phyloP scores from a whole-genome alignment of 805 yeast genomes.

The Candida pseudofarinosa region DNA sequence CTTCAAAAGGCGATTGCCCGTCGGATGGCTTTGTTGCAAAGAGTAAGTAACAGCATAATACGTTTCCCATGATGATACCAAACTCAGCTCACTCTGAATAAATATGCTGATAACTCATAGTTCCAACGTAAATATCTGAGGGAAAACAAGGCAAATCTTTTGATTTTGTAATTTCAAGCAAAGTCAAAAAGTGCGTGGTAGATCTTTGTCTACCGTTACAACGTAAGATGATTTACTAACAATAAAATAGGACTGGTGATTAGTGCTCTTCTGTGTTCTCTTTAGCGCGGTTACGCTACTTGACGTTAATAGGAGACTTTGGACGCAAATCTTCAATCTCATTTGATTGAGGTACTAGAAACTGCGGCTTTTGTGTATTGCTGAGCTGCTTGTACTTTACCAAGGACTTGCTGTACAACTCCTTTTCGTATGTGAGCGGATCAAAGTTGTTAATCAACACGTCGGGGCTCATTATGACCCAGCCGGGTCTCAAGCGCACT shows the following conservation, averaged over 20 bases:
- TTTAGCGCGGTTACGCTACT: too few species aligned
- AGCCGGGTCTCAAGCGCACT: slow-evolving; percentile 71
- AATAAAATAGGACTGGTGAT: background rate
- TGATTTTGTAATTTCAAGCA: too few species aligned
- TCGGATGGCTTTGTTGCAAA: too few species aligned
- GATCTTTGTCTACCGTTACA: too few species aligned
- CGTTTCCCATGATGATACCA: slow-evolving; percentile 44
- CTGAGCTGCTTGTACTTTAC: slow-evolving; percentile 18
- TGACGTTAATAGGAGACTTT: slow-evolving; percentile 54
- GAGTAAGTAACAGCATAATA: background rate
- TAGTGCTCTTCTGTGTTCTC: background rate
- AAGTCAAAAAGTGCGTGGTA: too few species aligned
- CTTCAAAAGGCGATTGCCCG: too few species aligned
- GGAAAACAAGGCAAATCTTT: background rate
- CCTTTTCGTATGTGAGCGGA: slow-evolving; percentile 27
- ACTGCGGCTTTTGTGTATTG: slow-evolving; percentile 43
- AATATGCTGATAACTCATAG: slow-evolving; percentile 47
- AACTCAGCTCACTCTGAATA: slow-evolving; percentile 58
- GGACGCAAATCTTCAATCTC: slow-evolving; percentile 84
- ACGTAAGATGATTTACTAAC: too few species aligned
- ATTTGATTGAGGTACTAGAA: slow-evolving; percentile 55
- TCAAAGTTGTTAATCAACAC: slow-evolving; percentile 66
- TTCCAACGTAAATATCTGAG: slow-evolving; percentile 43
- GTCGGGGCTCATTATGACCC: slow-evolving; percentile 87
- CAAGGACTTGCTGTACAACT: slow-evolving; percentile 27